Conservation (phyloP, 2,329 filamentous ascomycete species). For the Trichoderma lentiforme region DNA sequence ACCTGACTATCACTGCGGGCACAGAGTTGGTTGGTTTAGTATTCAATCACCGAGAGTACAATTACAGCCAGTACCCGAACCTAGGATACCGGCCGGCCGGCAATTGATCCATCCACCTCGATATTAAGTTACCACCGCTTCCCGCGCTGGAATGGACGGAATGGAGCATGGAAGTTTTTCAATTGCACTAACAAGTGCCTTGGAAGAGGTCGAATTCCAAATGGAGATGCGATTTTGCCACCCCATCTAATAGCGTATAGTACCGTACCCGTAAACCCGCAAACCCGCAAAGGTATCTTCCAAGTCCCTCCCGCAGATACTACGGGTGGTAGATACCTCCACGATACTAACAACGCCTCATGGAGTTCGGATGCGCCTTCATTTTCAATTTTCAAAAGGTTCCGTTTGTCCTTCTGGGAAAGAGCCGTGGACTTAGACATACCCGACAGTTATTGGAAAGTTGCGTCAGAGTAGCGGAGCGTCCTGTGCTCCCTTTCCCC, state of each 20-base stretch:
- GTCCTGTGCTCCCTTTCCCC: neutral
- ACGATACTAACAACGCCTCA: neutral
- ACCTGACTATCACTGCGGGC: no score
- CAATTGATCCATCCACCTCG: neutral
- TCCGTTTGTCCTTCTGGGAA: neutral
- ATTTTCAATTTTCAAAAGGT: neutral
- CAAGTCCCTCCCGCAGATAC: neutral
- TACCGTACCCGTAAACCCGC: neutral
- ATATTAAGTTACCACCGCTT: neutral
- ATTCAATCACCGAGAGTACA: neutral
- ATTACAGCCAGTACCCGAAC: neutral
- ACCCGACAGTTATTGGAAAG: neutral
- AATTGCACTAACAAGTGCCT: neutral
- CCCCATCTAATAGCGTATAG: neutral
- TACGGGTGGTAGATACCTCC: neutral
- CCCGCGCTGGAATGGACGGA: neutral
- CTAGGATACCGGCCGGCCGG: neutral
- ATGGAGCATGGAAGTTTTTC: neutral
- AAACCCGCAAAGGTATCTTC: neutral
- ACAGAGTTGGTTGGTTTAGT: neutral
- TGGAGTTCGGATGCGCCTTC: neutral
- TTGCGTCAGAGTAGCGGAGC: slow-evolving; percentile 15
- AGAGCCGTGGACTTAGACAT: neutral
- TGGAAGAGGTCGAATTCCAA: neutral
- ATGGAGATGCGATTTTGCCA: neutral